phyloP scores from a whole-genome alignment of 106 monocot genomes.

The Phalaenopsis aphrodite region DNA sequence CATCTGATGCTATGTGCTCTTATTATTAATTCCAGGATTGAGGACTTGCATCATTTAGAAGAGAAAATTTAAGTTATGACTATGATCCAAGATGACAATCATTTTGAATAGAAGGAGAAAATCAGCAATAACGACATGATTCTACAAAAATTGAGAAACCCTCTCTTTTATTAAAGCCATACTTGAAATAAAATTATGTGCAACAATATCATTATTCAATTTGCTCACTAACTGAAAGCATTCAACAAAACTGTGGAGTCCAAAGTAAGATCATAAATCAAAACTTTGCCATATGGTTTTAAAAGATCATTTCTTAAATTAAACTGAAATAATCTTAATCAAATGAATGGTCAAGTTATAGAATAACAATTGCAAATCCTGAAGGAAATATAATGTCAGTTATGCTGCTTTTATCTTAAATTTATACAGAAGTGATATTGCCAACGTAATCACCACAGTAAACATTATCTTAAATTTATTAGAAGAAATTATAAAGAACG shows the following conservation, averaged over 20 bases:
- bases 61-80: background rate
- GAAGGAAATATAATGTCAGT: background rate
- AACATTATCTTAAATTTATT: no score
- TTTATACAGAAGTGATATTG: no score
- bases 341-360: background rate
- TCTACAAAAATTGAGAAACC: no score
- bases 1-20: no score
- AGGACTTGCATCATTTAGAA: no score
- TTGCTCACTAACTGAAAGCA: background rate
- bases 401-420: background rate
- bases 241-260: background rate
- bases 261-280: background rate
- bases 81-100: background rate
- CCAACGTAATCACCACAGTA: no score
- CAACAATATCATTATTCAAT: background rate
- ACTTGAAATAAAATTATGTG: background rate
- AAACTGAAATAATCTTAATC: constrained; percentile 1
- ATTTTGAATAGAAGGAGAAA: background rate
- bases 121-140: background rate
- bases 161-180: background rate
- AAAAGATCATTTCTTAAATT: background rate
- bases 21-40: no score
- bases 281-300: background rate
- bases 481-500: no score
- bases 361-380: background rate